Conservation (phyloP, 495 filamentous ascomycete genomes). For the Xylaria flabelliformis region DNA sequence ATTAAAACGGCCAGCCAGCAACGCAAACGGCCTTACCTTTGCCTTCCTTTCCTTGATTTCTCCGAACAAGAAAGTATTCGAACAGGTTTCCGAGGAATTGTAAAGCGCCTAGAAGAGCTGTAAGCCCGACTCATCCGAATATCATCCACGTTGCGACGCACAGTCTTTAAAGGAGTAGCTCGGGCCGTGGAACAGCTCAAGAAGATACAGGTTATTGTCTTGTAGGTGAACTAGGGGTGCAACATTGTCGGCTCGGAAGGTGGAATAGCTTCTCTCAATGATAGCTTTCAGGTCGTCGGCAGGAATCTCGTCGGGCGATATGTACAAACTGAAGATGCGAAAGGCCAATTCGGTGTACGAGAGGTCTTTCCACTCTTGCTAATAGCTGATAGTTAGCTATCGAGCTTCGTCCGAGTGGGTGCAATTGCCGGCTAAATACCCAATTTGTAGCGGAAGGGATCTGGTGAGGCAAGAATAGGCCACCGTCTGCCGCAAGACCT, state of each 20-base stretch:
- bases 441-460: conserved; percentile 72
- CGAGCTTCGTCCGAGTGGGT: background rate
- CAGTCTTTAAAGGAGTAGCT: conserved; percentile 92
- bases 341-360: conserved; percentile 81
- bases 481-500: conserved; percentile 86
- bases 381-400: conserved; percentile 25
- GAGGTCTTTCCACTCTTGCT: conserved; percentile 72
- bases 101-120: conserved; percentile 63
- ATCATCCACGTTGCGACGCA: conserved; percentile 7
- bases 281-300: conserved; percentile 78
- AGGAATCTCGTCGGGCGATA: conserved; percentile 83
- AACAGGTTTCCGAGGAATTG: conserved; percentile 95
- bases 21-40: conserved; percentile 10
- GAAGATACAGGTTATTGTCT: conserved; percentile 76
- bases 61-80: conserved; percentile 88
- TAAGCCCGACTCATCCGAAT: conserved; percentile 29
- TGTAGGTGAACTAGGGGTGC: conserved; percentile 76
- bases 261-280: conserved; percentile 79
- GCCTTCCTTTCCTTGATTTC: conserved; percentile 71
- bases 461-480: conserved; percentile 87
- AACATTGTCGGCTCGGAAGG: conserved; percentile 77
- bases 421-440: conserved; percentile 36
- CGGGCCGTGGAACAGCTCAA: conserved; percentile 98
- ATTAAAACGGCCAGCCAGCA: background rate
- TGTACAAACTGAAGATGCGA: conserved; percentile 78